Evolutionary conservation across 1,139 yeast genomes (phyloP), one percentile per base, ranked within the genome.

Genomic region (Blastobotrys ciferrii): DNA sequence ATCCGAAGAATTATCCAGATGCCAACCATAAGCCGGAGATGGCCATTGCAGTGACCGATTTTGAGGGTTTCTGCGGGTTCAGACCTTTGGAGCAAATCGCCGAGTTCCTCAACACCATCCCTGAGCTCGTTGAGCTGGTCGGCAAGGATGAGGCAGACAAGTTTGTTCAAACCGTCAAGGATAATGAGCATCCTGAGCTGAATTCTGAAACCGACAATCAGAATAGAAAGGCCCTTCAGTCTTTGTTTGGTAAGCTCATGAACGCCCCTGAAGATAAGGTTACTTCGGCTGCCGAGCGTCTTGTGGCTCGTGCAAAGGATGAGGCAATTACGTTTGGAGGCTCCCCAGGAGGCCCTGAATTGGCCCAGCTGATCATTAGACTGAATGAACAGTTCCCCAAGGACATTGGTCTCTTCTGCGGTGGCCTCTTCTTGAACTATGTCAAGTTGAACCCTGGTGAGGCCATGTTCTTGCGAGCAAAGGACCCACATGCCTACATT

Each of bases 1-100:
- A 92, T 70, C 98, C 98, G 48, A 82, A 82, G 61, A 87, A 92
- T 71, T 92, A 94, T 68, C 98, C 98, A 2, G 99, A 92, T 70
- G 95, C 82, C 66, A 92, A 92, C 74, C 99, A 92, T 72, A 92
- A 92, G 74, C 99, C 99, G 18, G 99, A 92, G 70, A 94, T 92
- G 98, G 98, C 98, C 47, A 82, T 92, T 66, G 98, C 98, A 9
- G 82, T 92, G 48, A 91, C 98, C 15, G 87, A 81, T 53, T 92
- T 92, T 62, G 98, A 92, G 73, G 98, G 97, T 0, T 91, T 92
- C 72, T 92, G 98, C 69, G 99, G 99, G 0, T 92, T 92, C 74
- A 85, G 94, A 67, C 98, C 98, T 11, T 77, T 91, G 61, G 77
- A 76, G 42, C 84, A 89, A 68, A 78, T 92, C 58, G 81, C 83